Evolutionary conservation across 1,284 basidiomycete species (phyloP).

Genomic region (Melampsora americana): DNA sequence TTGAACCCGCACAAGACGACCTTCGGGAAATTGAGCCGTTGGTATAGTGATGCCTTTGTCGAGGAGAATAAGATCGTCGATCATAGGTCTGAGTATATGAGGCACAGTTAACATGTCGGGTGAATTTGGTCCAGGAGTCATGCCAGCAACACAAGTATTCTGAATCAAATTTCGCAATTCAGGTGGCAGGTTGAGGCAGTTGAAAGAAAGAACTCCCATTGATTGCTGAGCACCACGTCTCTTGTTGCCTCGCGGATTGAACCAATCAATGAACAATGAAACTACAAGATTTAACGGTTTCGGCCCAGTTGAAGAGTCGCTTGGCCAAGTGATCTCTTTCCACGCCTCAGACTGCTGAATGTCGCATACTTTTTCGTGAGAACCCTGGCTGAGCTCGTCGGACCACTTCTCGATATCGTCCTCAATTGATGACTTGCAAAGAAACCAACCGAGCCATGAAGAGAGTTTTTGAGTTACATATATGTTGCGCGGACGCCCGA

Average conservation of each 20-base stretch:
- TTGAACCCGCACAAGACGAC: constrained; percentile 4
- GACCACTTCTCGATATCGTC: constrained; percentile 16
- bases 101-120: constrained; percentile 40
- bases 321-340: constrained; percentile 8
- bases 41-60: constrained; percentile 23
- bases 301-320: too few species aligned
- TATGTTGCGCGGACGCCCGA: too few species aligned
- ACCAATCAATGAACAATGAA: constrained; percentile 42
- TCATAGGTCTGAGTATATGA: constrained; percentile 36
- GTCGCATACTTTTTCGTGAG: constrained; percentile 11
- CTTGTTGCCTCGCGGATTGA: constrained; percentile 46
- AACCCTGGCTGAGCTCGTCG: too few species aligned
- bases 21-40: constrained; percentile 24
- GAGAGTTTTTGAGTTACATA: too few species aligned
- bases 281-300: constrained; percentile 18
- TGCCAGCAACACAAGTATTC: constrained; percentile 39
- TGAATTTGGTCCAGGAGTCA: too few species aligned
- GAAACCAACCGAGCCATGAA: too few species aligned
- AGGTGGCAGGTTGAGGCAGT: constrained; percentile 44
- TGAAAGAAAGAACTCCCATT: constrained; percentile 42
- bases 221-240: constrained; percentile 43
- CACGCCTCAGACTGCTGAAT: constrained; percentile 9
- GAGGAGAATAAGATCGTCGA: constrained; percentile 32
- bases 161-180: constrained; percentile 33
- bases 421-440: too few species aligned